Evolutionary conservation across 2,329 filamentous ascomycete species (phyloP), one percentile per base, ranked within the genome.

Genomic region (Epichloe sylvatica): DNA sequence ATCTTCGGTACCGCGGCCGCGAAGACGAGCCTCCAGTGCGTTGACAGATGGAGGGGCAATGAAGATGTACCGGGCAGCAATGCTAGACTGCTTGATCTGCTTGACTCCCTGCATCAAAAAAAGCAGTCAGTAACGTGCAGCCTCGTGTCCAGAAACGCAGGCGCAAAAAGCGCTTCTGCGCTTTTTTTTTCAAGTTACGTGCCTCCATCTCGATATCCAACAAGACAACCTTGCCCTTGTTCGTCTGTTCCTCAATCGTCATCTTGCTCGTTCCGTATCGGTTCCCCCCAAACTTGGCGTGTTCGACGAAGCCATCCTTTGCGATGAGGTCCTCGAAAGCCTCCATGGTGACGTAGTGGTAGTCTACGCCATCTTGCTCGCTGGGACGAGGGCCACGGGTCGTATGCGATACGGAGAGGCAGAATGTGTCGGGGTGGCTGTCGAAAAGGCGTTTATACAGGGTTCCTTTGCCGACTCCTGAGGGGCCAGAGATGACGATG

Each of bases 121-220:
- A 13, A 11, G 13, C 17, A 8, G 43, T 50, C 35, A 50, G 35
- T 19, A 44, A 9, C 13, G 5, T 38, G 34, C 21, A 41, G 36
- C 19, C 30, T 6, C 13, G 23, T 5, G 8, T 6, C 21, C 4
- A 3, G 5, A 11, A 30, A 25, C 4, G 40, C 21, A n/a, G 17
- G 12, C 39, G 13, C 4, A 12, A 43, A 33, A 21, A 9, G 19
- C 5, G 39, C 34, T 19, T 11, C 7, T 23, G 21, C 43, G 1
- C 25, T 19, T 13, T 25, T 5, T 23, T 7, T 5, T 3, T 3
- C 6, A 21, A 12, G 23, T 9, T 44, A 59, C 70, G 35, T 64
- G 84, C 82, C 78, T 95, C 89, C 87, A 96, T 95, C 75, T 96
- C 91, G 63, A 96, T 97, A 65, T 97, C 91, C 57, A 96, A 71